A percentile compares a stretch with the other conserved stretches of the same genome.
Evolutionary conservation across 257 asterid genomes (phyloP).

Genomic region (Craterostigma plantagineum): DNA sequence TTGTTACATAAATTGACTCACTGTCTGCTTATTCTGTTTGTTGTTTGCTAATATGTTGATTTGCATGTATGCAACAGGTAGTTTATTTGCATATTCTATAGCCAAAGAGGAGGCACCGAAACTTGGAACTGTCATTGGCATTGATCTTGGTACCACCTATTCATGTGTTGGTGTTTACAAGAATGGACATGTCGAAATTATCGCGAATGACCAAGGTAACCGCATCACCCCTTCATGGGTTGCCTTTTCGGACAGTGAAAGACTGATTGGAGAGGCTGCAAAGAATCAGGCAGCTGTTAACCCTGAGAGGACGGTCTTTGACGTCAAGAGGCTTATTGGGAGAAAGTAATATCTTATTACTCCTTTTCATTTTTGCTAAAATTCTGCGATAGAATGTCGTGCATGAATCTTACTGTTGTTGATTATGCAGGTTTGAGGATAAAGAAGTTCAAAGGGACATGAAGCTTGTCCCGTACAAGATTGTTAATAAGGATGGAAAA

Average conservation of each 20-base stretch:
- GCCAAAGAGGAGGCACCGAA: background rate
- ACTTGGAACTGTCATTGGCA: conserved; percentile 24
- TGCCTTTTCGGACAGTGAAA: conserved; percentile 30
- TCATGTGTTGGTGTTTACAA: conserved; percentile 38
- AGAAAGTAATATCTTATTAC: conserved; percentile 14
- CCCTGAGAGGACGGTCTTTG: conserved; percentile 27
- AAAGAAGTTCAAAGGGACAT: conserved; percentile 26
- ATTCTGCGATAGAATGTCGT: background rate
- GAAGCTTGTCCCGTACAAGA: conserved; percentile 27
- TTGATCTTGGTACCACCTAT: conserved; percentile 30
- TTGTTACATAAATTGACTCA: too few species aligned
- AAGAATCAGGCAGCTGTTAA: conserved; percentile 35
- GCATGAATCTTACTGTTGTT: too few species aligned
- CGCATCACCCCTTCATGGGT: conserved; percentile 49
- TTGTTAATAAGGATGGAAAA: conserved; percentile 30
- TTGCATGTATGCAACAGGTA: background rate
- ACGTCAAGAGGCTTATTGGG: conserved; percentile 37
- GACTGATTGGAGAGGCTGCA: conserved; percentile 34
- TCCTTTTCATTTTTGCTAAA: background rate
- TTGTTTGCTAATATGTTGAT: too few species aligned
- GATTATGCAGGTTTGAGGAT: conserved; percentile 25
- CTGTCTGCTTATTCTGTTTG: too few species aligned
- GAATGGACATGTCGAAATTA: conserved; percentile 28
- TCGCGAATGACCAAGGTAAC: conserved; percentile 41
- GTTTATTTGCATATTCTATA: background rate